Base-by-base conservation (phyloP, 2,329 filamentous ascomycete genomes). In the Trichoderma koningiopsis region DNA sequence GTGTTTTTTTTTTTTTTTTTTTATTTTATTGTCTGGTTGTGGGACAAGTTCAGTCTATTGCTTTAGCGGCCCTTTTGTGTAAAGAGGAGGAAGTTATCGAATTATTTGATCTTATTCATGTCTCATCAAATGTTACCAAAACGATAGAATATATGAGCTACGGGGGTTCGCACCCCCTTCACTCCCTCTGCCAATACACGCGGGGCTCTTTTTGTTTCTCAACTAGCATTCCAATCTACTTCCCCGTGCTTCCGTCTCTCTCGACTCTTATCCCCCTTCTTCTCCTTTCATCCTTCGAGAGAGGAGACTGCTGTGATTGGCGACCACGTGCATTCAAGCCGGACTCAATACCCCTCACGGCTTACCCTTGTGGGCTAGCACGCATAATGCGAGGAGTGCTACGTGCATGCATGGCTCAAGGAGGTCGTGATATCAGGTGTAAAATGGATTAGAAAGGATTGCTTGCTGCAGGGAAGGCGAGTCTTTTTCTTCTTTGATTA, bases 71-170 rank as follows among this genome's bases (percentile, higher is more conserved):
- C 73, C 37, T 72, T 49, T 70, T 72, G 72, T 37, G 70, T 72
- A 65, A 73, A 73, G 72, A 77, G 75, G 70, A 73, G 74, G 73
- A 72, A 58, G 62, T 62, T 67, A 57, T 71, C 64, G 37, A 65
- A 35, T 35, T 37, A 31, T 58, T 56, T 52, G 29, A 35, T 52
- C 19, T 58, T 66, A 47, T 59, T 52, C 40, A 49, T 66, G 33
- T 52, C 55, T 66, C 58, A 70, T 71, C 71, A 72, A 49, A 74
- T 71, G 72, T 74, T 72, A 75, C 75, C 73, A 74, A 73, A 74
- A 72, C 75, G 72, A 77, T 79, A 80, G 78, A 76, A 69, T 79
- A 76, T 76, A 79, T 72, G 77, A 78, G 77, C 73, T 75, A 76
- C 74, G 72, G 75, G 75, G 79, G 79, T 79, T 80, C 78, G 74